These are phyloP conservation scores for Cadophora sp. DNA, from an alignment of 2,329 filamentous ascomycete genomes.

Conservation along the genomic window DNA sequence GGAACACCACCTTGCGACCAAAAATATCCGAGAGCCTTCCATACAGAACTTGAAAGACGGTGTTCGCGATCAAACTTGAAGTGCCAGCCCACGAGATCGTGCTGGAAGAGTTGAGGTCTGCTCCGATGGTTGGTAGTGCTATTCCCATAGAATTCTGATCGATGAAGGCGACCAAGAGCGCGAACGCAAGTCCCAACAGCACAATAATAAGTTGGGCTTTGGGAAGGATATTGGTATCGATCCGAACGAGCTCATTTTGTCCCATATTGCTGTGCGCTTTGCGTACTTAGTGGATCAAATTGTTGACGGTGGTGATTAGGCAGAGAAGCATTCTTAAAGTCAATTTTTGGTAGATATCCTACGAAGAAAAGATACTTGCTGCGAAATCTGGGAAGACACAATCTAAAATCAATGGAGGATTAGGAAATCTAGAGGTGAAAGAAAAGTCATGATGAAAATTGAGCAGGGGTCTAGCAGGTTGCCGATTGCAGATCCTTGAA, in stretches of 20 bases:
- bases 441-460: not conserved
- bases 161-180: conserved; percentile 59
- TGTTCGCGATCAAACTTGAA: conserved; percentile 60
- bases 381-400: not conserved
- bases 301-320: not conserved
- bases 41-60: conserved; percentile 69
- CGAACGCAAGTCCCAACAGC: conserved; percentile 57
- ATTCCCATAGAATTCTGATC: conserved; percentile 46
- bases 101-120: conserved; percentile 51
- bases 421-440: not conserved
- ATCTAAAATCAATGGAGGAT: not conserved
- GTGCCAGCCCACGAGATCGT: conserved; percentile 64
- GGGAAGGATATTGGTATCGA: conserved; percentile 64
- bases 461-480: not conserved
- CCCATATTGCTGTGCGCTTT: conserved; percentile 27
- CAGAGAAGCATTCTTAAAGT: not conserved
- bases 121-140: conserved; percentile 58
- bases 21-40: conserved; percentile 67
- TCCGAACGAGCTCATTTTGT: conserved; percentile 38
- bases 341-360: not conserved
- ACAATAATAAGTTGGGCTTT: conserved; percentile 56
- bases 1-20: conserved; percentile 63
- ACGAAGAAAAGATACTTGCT: not conserved
- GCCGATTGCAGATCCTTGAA: not conserved
- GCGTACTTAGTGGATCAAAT: not conserved